Base-by-base conservation (phyloP, 495 filamentous ascomycete genomes). In the Pyrenopolyporus hunteri region DNA sequence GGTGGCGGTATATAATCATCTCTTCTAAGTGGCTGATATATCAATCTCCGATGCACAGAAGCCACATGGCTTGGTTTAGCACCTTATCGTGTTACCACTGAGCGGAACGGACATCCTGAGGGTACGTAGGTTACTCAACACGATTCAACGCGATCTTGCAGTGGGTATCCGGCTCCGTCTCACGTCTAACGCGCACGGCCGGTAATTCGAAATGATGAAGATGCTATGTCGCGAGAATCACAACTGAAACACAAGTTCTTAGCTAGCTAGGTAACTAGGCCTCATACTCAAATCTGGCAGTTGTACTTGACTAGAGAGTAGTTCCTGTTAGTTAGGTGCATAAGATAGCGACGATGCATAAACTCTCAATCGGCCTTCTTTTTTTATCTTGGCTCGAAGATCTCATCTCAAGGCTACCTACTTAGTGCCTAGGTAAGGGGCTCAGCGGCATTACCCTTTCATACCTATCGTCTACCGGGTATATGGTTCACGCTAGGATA, bases 121-220 rank as follows among this genome's bases (percentile, higher is more conserved):
- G 31, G 9, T 9, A 14, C 17, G n/a, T 31, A 10, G 13, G 23
- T 45, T 31, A 17, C 43, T 14, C 8, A 26, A 46, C 13, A 17
- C 10, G 47, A 59, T 52, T 14, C 8, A 26, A 46, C 13, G 13
- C 10, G 47, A 59, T 52, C 46, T 60, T 51, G 48, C 57, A 47
- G 37, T 60, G 23, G 14, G 42, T 28, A 47, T 14, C 22, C 17
- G 36, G 25, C 44, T 31, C 13, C 40, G 28, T 47, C 20, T 25
- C 22, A 45, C 31, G 23, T 20, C 9, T 11, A 44, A 17, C 9
- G 14, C 9, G 52, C 19, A 37, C 14, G 14, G 9, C 44, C 32
- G 14, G 5, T 11, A 28, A 22, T 56, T 7, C 14, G 19, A 16
- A 46, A 22, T 9, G 8, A 11, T 29, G 6, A 31, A 4, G n/a